Conservation (phyloP, 2,329 filamentous ascomycete genomes). For the Conoideocrella luteorostrata region DNA sequence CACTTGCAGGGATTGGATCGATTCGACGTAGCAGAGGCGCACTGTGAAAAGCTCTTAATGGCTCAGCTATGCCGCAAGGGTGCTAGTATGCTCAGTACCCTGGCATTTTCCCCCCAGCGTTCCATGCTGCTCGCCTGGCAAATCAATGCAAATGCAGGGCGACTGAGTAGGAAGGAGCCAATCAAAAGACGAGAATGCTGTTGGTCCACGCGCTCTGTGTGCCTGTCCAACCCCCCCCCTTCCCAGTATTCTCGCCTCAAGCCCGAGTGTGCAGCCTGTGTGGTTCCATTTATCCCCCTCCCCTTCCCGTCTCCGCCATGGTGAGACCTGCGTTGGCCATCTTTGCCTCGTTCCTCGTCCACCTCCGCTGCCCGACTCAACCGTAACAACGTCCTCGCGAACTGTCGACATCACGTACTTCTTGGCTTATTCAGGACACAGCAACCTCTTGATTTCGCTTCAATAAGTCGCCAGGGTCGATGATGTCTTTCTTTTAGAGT, state of each 20-base stretch:
- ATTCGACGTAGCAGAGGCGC: neutral
- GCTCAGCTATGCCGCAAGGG: conserved; percentile 5
- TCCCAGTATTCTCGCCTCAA: neutral
- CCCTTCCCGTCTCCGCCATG: conserved; percentile 10
- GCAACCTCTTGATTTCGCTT: conserved; percentile 13
- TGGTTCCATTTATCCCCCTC: conserved; percentile 1
- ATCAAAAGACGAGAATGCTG: neutral
- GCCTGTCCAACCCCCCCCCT: conserved; percentile 2
- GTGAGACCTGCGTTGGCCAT: conserved; percentile 14
- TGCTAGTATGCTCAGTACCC: conserved; percentile 6
- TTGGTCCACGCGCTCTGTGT: too few species aligned
- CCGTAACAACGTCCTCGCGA: conserved; percentile 8
- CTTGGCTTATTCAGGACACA: conserved; percentile 9
- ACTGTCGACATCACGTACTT: conserved; percentile 8
- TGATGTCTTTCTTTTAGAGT: conserved; percentile 27
- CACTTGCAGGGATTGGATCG: conserved; percentile 1
- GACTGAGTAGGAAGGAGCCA: neutral
- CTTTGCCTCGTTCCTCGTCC: conserved; percentile 9
- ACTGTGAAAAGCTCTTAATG: conserved; percentile 9
- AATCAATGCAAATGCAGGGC: neutral
- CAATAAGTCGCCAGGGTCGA: conserved; percentile 18
- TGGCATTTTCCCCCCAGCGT: neutral
- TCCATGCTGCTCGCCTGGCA: neutral
- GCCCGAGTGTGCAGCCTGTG: neutral
- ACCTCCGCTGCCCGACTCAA: conserved; percentile 2